A percentile compares a stretch with the other conserved stretches of the same genome.
These are phyloP conservation scores for Cochlearia excelsa DNA, from an alignment of 345 rosid genomes.

Conservation along the genomic window DNA sequence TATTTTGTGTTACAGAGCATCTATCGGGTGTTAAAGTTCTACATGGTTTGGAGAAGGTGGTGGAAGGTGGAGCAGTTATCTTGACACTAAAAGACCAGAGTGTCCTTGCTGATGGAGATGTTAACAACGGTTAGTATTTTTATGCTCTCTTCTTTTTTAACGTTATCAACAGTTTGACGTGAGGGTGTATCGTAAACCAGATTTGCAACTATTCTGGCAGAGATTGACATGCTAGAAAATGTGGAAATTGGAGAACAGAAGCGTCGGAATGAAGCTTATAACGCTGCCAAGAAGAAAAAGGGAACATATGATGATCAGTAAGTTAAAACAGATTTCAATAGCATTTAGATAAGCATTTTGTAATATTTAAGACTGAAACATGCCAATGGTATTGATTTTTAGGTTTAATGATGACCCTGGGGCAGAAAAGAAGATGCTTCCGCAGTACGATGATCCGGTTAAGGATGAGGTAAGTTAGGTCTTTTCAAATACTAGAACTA, in stretches of 20 bases:
- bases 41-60: constrained; percentile 88
- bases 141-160: constrained; percentile 18
- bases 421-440: constrained; percentile 77
- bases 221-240: constrained; percentile 95
- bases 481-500: constrained; percentile 1
- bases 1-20: constrained; percentile 51
- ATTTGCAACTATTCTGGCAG: constrained; percentile 51
- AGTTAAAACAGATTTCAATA: constrained; percentile 19
- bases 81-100: constrained; percentile 90
- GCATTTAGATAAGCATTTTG: constrained; percentile 25
- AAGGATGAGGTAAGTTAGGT: constrained; percentile 60
- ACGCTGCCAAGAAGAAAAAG: constrained; percentile 81
- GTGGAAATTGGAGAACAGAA: constrained; percentile 98
- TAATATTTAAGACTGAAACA: constrained; percentile 12
- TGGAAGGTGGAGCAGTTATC: constrained; percentile 94
- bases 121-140: constrained; percentile 69
- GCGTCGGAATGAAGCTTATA: constrained; percentile 80
- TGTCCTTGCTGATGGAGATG: constrained; percentile 75
- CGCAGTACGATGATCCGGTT: constrained; percentile 81
- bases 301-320: constrained; percentile 87
- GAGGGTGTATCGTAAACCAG: constrained; percentile 39
- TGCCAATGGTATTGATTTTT: constrained; percentile 23
- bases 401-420: constrained; percentile 86
- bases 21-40: constrained; percentile 84
- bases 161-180: constrained; percentile 25